Conservation (phyloP, 805 yeast genomes). For the Candida loeiensis region DNA sequence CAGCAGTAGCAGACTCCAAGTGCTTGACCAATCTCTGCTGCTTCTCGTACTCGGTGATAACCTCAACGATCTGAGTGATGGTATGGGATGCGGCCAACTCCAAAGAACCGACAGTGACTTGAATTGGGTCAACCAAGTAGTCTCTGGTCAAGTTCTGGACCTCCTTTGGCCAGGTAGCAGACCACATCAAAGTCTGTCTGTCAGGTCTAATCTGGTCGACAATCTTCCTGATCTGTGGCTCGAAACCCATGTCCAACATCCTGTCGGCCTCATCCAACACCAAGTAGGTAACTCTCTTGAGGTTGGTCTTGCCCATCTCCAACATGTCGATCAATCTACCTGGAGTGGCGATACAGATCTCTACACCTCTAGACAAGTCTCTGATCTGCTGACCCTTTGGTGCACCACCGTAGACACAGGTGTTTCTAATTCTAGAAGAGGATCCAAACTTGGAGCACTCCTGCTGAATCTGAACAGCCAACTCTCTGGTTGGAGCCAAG, state of each 20-base stretch:
- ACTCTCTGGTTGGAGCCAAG: conserved; percentile 97
- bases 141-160: conserved; percentile 91
- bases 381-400: conserved; percentile 97
- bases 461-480: conserved; percentile 94
- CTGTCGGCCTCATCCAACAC: conserved; percentile 99
- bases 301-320: conserved; percentile 90
- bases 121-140: conserved; percentile 88
- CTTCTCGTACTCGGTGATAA: conserved; percentile 87
- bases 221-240: conserved; percentile 98
- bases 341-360: conserved; percentile 96
- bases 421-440: conserved; percentile 90
- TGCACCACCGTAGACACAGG: conserved; percentile 99
- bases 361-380: conserved; percentile 92
- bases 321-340: conserved; percentile 98
- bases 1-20: conserved; percentile 73
- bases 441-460: conserved; percentile 95
- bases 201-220: conserved; percentile 98
- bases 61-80: conserved; percentile 90
- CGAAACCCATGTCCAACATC: conserved; percentile 99
- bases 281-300: conserved; percentile 93
- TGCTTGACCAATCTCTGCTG: conserved; percentile 84
- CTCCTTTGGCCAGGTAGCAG: conserved; percentile 99
- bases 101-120: conserved; percentile 93
- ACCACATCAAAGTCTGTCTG: conserved; percentile 99
- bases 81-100: conserved; percentile 96